phyloP scores from a whole-genome alignment of 2,329 filamentous ascomycete species.

The Orbilia brochopaga region DNA sequence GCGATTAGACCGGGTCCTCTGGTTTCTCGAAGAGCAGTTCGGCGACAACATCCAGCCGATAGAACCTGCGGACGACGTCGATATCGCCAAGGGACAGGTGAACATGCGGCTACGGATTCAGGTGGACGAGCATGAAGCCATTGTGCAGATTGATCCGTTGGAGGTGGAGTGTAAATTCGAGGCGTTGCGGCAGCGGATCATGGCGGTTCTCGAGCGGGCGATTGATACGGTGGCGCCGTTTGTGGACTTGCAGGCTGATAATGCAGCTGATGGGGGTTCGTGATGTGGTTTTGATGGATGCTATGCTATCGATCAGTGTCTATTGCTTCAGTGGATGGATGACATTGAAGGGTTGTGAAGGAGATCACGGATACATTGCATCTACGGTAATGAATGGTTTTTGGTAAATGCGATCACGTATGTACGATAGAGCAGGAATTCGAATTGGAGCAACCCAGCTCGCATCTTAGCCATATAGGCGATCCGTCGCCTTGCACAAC shows the following conservation, averaged over 20 bases:
- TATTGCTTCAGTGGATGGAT: neutral
- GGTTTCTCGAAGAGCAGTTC: conserved; percentile 97
- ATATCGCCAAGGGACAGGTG: conserved; percentile 58
- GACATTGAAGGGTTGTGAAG: neutral
- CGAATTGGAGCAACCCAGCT: neutral
- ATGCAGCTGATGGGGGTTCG: neutral
- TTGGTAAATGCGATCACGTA: neutral
- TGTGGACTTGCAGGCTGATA: conserved; percentile 47
- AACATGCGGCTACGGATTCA: conserved; percentile 64
- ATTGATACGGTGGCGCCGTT: conserved; percentile 84
- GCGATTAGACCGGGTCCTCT: conserved; percentile 81
- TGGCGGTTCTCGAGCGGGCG: conserved; percentile 85
- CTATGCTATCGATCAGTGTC: neutral
- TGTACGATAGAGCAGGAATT: conserved; percentile 16
- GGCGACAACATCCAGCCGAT: conserved; percentile 84
- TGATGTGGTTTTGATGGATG: neutral
- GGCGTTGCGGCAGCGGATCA: conserved; percentile 80
- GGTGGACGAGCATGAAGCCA: conserved; percentile 85
- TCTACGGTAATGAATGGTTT: too few species aligned
- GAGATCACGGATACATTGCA: too few species aligned
- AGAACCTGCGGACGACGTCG: conserved; percentile 61
- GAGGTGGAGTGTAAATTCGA: conserved; percentile 85
- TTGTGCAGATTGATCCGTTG: conserved; percentile 88
- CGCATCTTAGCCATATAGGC: too few species aligned
- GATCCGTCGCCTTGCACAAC: too few species aligned